Percentiles rank a stretch among this genome's conserved stretches.
These are phyloP conservation scores for Nyctanthes arbortristis DNA, from an alignment of 257 asterid genomes.

Conservation along the genomic window DNA sequence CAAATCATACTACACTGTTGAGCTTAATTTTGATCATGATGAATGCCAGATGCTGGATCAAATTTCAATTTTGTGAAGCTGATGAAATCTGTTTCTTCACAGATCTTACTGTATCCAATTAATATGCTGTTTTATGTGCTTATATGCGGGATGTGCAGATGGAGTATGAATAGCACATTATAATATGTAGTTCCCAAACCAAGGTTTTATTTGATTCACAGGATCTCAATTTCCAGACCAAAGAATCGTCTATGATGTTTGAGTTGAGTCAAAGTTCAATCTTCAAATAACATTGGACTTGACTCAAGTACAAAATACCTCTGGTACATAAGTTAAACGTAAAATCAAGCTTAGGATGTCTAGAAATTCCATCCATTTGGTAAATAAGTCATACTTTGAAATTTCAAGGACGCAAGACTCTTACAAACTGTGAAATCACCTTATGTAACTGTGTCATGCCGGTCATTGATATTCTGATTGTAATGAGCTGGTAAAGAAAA, in stretches of 20 bases:
- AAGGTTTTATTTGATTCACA: background rate
- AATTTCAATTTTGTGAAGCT: background rate
- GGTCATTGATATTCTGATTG: background rate
- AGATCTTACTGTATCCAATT: background rate
- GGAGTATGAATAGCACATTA: background rate
- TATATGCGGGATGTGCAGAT: background rate
- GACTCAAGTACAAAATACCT: background rate
- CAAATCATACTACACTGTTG: background rate
- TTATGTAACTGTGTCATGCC: background rate
- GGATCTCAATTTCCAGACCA: background rate
- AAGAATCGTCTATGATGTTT: background rate
- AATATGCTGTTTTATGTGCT: constrained; percentile 3
- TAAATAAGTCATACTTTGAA: background rate
- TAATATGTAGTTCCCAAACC: background rate
- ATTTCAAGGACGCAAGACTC: constrained; percentile 3
- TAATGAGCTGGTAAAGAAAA: background rate
- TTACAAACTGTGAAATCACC: background rate
- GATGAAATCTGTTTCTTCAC: background rate
- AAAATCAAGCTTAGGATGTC: background rate
- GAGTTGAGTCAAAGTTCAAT: too few relatives aligned
- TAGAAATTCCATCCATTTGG: background rate
- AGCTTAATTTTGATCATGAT: background rate
- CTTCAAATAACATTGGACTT: constrained; percentile 11
- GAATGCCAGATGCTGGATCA: background rate
- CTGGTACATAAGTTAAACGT: background rate